Evolutionary conservation across 2,329 filamentous ascomycete species (phyloP).

Genomic region (Penicillium expansum): DNA sequence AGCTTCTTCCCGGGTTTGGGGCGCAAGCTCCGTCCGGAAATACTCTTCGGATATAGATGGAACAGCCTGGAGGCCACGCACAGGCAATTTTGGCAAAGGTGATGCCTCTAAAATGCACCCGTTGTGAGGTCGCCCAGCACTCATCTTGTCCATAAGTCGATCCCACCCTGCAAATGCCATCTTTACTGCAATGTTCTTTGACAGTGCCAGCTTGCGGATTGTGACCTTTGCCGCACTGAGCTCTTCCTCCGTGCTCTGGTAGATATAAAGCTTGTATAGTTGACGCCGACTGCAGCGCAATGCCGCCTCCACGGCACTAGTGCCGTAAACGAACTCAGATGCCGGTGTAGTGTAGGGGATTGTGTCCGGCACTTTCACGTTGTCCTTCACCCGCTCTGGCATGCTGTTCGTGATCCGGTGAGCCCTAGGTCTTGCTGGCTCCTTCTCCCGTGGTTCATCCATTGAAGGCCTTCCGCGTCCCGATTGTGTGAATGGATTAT

Average conservation of each 20-base stretch:
- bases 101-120: slow-evolving; percentile 85
- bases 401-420: slow-evolving; percentile 24
- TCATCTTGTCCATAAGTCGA: slow-evolving; percentile 77
- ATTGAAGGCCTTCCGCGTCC: not conserved
- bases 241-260: slow-evolving; percentile 56
- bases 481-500: not conserved
- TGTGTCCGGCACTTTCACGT: slow-evolving; percentile 40
- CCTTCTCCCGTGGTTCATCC: slow-evolving; percentile 7
- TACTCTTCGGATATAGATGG: slow-evolving; percentile 46
- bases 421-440: slow-evolving; percentile 10
- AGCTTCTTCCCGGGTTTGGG: slow-evolving; percentile 72
- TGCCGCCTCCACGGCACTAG: slow-evolving; percentile 75
- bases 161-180: slow-evolving; percentile 62
- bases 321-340: slow-evolving; percentile 88
- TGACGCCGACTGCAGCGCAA: slow-evolving; percentile 67
- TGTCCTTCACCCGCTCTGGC: slow-evolving; percentile 34
- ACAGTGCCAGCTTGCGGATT: slow-evolving; percentile 41
- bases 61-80: slow-evolving; percentile 57
- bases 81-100: slow-evolving; percentile 69
- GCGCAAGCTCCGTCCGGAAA: slow-evolving; percentile 60
- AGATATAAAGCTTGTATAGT: slow-evolving; percentile 81
- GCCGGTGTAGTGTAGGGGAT: slow-evolving; percentile 77
- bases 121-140: slow-evolving; percentile 79
- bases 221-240: slow-evolving; percentile 40
- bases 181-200: slow-evolving; percentile 53